Evolutionary conservation across 495 filamentous ascomycete genomes (phyloP).

Genomic region (Apodospora peruviana): DNA sequence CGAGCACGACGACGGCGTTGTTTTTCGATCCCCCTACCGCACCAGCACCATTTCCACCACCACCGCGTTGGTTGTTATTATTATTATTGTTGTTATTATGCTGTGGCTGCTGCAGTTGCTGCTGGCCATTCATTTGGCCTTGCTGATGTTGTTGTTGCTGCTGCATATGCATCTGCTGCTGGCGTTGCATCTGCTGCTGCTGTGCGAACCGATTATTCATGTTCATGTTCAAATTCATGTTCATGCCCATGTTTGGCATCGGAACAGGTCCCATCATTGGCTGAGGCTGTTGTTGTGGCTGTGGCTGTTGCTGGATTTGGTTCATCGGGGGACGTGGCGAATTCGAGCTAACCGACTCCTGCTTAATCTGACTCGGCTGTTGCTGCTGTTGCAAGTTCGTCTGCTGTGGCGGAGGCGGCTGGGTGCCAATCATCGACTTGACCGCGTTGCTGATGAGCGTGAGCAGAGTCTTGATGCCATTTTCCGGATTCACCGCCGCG

Average conservation of each 20-base stretch:
- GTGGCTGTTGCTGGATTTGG: constrained; percentile 7
- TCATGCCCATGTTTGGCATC: neutral
- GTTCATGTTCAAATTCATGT: neutral
- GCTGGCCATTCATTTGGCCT: constrained; percentile 5
- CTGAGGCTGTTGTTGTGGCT: constrained; percentile 3
- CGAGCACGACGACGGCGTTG: constrained; percentile 8
- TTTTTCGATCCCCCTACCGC: no score
- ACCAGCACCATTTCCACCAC: neutral
- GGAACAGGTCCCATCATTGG: constrained; percentile 5
- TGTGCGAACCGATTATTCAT: neutral
- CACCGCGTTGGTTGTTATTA: neutral
- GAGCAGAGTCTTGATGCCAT: constrained; percentile 27
- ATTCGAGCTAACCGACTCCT: no score
- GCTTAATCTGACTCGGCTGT: neutral
- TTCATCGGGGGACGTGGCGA: no score
- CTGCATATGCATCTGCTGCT: constrained; percentile 9
- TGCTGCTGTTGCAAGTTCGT: neutral
- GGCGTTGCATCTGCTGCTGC: constrained; percentile 3
- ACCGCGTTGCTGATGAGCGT: constrained; percentile 23
- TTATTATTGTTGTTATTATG: no score
- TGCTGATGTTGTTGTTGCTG: constrained; percentile 8
- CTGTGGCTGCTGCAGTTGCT: no score
- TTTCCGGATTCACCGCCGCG: constrained; percentile 25
- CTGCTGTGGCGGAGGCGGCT: constrained; percentile 6
- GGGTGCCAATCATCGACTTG: constrained; percentile 19